These are phyloP conservation scores for Leucocoprinus leucothites DNA, from an alignment of 768 basidiomycete genomes.

Conservation along the genomic window DNA sequence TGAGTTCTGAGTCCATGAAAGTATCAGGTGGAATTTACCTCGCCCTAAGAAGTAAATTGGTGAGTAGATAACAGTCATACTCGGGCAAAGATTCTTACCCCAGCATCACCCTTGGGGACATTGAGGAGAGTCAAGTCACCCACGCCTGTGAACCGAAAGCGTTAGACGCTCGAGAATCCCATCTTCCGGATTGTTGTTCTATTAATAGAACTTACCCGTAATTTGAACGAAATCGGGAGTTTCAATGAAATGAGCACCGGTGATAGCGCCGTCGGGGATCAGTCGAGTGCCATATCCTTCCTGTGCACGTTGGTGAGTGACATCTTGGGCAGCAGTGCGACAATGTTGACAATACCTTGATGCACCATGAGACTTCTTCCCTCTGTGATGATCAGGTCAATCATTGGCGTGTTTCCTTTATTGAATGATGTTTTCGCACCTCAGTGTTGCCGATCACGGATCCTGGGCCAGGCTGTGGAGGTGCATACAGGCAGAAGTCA, in stretches of 20 bases:
- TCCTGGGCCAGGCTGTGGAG: slow-evolving; percentile 45
- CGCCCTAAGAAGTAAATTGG: slow-evolving; percentile 18
- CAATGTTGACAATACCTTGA: slow-evolving; percentile 24
- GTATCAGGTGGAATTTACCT: slow-evolving; percentile 14
- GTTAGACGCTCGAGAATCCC: not conserved
- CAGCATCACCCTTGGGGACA: slow-evolving; percentile 54
- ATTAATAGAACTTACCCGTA: slow-evolving; percentile 40
- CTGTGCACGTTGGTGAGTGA: slow-evolving; percentile 26
- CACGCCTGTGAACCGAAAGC: slow-evolving; percentile 34
- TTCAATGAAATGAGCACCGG: slow-evolving; percentile 63
- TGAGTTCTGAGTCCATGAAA: not conserved
- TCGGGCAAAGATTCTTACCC: slow-evolving; percentile 31
- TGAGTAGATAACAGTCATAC: not conserved
- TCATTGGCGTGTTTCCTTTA: not conserved
- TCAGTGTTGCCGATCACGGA: slow-evolving; percentile 61
- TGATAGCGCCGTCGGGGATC: slow-evolving; percentile 72
- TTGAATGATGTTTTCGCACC: slow-evolving; percentile 26
- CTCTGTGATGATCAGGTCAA: slow-evolving; percentile 24
- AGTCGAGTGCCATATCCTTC: slow-evolving; percentile 58
- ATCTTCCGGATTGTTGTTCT: not conserved
- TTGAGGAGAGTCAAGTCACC: slow-evolving; percentile 68
- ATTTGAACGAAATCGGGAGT: slow-evolving; percentile 77
- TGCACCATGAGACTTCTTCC: slow-evolving; percentile 43
- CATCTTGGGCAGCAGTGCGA: not conserved
- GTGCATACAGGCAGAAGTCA: slow-evolving; percentile 43